These are phyloP conservation scores for Ricinus communis DNA, from an alignment of 345 rosid species.

Conservation along the genomic window DNA sequence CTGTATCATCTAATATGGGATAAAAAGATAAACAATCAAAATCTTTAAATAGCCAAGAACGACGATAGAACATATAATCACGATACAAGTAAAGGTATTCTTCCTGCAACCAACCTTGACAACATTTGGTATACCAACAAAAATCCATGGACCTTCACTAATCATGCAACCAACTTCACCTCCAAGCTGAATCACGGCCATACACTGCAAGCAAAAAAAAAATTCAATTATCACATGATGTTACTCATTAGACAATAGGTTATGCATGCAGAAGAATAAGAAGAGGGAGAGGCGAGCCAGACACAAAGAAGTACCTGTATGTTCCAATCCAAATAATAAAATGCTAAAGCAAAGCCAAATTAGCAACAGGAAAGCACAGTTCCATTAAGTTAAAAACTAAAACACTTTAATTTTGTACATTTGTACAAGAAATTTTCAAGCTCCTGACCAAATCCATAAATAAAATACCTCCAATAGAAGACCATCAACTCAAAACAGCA, in stretches of 20 bases:
- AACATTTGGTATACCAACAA: constrained; percentile 81
- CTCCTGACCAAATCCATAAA: background rate
- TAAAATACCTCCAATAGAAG: too few relatives aligned
- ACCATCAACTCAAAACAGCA: too few relatives aligned
- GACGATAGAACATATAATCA: constrained; percentile 3
- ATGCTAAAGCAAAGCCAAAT: too few relatives aligned
- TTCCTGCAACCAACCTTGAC: constrained; percentile 58
- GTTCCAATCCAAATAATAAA: too few relatives aligned
- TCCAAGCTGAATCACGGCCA: constrained; percentile 58
- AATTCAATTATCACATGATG: background rate
- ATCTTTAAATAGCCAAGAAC: background rate
- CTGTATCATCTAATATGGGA: background rate
- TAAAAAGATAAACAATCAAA: constrained; percentile 2
- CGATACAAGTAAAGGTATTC: background rate
- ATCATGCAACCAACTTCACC: constrained; percentile 94
- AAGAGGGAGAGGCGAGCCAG: background rate
- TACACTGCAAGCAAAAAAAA: constrained; percentile 52
- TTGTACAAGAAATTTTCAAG: background rate
- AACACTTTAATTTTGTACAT: too few relatives aligned
- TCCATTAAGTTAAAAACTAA: too few relatives aligned
- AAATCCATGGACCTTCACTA: constrained; percentile 94
- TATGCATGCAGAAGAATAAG: background rate
- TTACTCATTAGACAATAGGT: background rate
- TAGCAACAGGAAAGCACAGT: too few relatives aligned
- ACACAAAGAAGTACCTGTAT: background rate